phyloP scores from a whole-genome alignment of 371 early-diverging fungal genomes.

The Batkoa obscura region DNA sequence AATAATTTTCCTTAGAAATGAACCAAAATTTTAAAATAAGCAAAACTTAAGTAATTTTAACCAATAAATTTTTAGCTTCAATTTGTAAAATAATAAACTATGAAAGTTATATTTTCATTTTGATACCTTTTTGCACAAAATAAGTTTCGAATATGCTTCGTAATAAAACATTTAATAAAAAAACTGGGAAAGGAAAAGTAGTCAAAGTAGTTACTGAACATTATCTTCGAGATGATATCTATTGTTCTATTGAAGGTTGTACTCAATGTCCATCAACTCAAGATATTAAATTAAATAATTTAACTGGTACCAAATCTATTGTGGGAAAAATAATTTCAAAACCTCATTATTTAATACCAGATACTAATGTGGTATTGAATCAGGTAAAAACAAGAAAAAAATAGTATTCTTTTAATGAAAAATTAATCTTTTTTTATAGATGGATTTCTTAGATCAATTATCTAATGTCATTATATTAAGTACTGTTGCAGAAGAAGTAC shows the following conservation, averaged over 20 bases:
- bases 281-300: background rate
- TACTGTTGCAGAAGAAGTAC: constrained; percentile 81
- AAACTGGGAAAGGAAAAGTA: constrained; percentile 72
- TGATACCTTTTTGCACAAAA: too few relatives aligned
- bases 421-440: constrained; percentile 19
- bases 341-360: constrained; percentile 72
- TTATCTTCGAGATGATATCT: constrained; percentile 88
- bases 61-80: too few relatives aligned
- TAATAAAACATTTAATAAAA: constrained; percentile 47
- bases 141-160: constrained; percentile 19
- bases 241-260: constrained; percentile 52
- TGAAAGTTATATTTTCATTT: too few relatives aligned
- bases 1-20: too few relatives aligned
- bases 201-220: constrained; percentile 90
- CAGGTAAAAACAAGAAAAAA: constrained; percentile 23
- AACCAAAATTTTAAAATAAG: too few relatives aligned
- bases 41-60: too few relatives aligned
- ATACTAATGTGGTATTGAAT: constrained; percentile 89
- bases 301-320: constrained; percentile 19
- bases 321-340: constrained; percentile 17
- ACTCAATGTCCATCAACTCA: constrained; percentile 22
- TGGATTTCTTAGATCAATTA: constrained; percentile 85
- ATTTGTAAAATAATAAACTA: too few relatives aligned
- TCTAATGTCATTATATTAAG: constrained; percentile 78
- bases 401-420: too few relatives aligned